phyloP scores from a whole-genome alignment of 2,329 filamentous ascomycete genomes.

The Dactylellina parvicollis region DNA sequence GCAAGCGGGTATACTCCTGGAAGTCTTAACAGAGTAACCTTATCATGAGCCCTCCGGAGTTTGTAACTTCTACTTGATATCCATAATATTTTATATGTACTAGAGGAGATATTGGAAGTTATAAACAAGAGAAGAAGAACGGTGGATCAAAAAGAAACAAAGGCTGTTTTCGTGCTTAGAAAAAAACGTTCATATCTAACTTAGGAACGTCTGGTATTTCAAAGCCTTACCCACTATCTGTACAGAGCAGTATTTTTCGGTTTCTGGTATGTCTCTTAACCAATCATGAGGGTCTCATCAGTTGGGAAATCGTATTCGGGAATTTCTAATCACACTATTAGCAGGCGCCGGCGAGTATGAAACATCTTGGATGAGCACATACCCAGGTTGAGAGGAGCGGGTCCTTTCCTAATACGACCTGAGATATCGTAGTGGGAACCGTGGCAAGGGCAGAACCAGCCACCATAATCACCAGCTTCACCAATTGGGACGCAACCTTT shows the following conservation, averaged over 20 bases:
- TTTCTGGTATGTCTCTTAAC: constrained; percentile 69
- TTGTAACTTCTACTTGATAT: constrained; percentile 33
- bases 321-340: constrained; percentile 72
- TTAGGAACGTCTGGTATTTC: constrained; percentile 16
- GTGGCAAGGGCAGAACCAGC: constrained; percentile 99
- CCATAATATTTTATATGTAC: constrained; percentile 43
- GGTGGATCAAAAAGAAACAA: constrained; percentile 20
- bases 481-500: constrained; percentile 93
- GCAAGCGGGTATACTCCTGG: constrained; percentile 74
- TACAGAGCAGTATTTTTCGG: constrained; percentile 18
- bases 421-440: constrained; percentile 99
- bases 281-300: constrained; percentile 87
- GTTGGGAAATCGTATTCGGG: constrained; percentile 92
- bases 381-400: constrained; percentile 96
- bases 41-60: not conserved
- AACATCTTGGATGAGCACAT: constrained; percentile 68
- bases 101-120: constrained; percentile 52
- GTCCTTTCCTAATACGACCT: constrained; percentile 95
- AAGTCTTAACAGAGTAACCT: constrained; percentile 60
- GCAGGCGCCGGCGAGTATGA: constrained; percentile 71
- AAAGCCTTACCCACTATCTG: constrained; percentile 45
- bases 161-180: constrained; percentile 10
- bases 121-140: constrained; percentile 43
- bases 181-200: constrained; percentile 39
- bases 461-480: constrained; percentile 96